Evolutionary conservation across 2,329 filamentous ascomycete species (phyloP).

Genomic region (Drechslera avenae): DNA sequence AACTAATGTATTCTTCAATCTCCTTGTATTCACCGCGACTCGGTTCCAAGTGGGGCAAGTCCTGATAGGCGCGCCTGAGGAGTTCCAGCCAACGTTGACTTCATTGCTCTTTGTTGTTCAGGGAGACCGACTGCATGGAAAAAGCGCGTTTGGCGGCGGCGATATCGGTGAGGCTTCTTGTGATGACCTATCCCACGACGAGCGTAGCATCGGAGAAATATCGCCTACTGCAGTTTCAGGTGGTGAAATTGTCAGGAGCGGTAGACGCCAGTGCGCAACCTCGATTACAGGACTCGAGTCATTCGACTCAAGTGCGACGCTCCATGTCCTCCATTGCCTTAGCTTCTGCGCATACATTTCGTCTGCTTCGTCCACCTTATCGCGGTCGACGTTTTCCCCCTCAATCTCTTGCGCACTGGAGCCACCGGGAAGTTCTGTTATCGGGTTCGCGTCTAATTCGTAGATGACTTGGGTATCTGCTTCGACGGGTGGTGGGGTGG

Average conservation of each 20-base stretch:
- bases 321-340: slow-evolving; percentile 19
- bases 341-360: slow-evolving; percentile 10
- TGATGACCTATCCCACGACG: slow-evolving; percentile 5
- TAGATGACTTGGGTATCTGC: slow-evolving; percentile 28
- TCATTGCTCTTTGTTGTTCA: neutral
- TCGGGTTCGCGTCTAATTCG: slow-evolving; percentile 26
- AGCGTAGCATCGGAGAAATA: slow-evolving; percentile 17
- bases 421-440: slow-evolving; percentile 29
- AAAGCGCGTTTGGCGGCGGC: slow-evolving; percentile 14
- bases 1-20: too few species aligned
- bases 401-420: slow-evolving; percentile 25
- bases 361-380: slow-evolving; percentile 12
- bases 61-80: neutral
- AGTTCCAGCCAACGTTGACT: too few species aligned
- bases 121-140: slow-evolving; percentile 6
- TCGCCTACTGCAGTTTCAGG: slow-evolving; percentile 6
- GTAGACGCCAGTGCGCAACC: neutral
- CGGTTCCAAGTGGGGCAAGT: too few species aligned
- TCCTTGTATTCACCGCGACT: neutral
- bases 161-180: slow-evolving; percentile 7
- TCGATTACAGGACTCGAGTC: neutral
- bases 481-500: slow-evolving; percentile 21
- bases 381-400: slow-evolving; percentile 1
- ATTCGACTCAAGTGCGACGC: slow-evolving; percentile 5
- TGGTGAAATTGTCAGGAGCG: slow-evolving; percentile 9